These are phyloP conservation scores for Blastobotrys raffinosifermentans DNA, from an alignment of 1,139 yeast species.

Conservation along the genomic window DNA sequence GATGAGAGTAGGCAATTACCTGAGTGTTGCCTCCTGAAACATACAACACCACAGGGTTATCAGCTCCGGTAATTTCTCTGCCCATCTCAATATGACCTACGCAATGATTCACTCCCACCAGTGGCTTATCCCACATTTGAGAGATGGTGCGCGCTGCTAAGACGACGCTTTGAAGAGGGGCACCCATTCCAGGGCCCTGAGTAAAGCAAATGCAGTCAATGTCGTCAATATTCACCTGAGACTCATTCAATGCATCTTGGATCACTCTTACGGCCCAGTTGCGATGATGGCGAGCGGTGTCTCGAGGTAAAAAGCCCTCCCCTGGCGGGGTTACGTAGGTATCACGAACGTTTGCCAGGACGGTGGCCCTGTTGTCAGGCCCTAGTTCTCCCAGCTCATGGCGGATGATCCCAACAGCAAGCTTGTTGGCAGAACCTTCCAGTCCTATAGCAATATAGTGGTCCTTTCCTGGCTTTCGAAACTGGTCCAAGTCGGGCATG, in stretches of 20 bases:
- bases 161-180: conserved; percentile 90
- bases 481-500: conserved; percentile 21
- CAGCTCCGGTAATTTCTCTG: conserved; percentile 91
- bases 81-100: conserved; percentile 99
- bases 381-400: conserved; percentile 48
- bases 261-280: conserved; percentile 90
- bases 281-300: conserved; percentile 93
- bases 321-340: conserved; percentile 97
- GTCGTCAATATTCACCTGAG: conserved; percentile 48
- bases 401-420: conserved; percentile 87
- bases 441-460: conserved; percentile 67
- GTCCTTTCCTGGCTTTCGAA: conserved; percentile 20
- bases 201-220: conserved; percentile 92
- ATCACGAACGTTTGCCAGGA: conserved; percentile 83
- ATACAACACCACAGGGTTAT: conserved; percentile 89
- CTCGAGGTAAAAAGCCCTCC: conserved; percentile 93
- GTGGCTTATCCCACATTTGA: conserved; percentile 73
- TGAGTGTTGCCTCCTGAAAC: conserved; percentile 99
- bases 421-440: conserved; percentile 95
- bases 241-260: conserved; percentile 58
- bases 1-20: conserved; percentile 92
- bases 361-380: conserved; percentile 55
- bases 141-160: conserved; percentile 86
- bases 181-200: conserved; percentile 99
- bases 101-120: conserved; percentile 95